Evolutionary conservation across 176 grass and related monocot genomes (phyloP).

Genomic region (Ensete glaucum): DNA sequence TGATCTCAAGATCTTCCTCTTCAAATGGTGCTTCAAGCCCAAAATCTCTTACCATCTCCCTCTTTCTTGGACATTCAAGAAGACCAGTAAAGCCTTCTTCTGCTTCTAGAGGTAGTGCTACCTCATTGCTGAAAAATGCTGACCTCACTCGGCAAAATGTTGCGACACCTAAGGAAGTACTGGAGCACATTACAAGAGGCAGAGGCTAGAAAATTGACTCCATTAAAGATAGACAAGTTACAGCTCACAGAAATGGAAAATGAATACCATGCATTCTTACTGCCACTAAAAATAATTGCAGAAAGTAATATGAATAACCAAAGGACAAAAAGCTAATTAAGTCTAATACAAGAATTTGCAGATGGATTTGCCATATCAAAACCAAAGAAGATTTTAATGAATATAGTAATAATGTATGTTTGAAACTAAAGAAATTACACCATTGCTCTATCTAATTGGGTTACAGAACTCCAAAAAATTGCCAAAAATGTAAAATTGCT

Average conservation of each 20-base stretch:
- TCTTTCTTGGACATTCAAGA: slow-evolving; percentile 39
- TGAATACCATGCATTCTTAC: background rate
- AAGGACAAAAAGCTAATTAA: no score
- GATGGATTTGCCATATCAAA: no score
- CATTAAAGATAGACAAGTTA: background rate
- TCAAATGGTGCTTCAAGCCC: slow-evolving; percentile 31
- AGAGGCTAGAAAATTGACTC: background rate
- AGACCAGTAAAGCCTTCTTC: slow-evolving; percentile 88
- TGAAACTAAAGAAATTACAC: no score
- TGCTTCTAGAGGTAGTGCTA: slow-evolving; percentile 68
- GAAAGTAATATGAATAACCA: no score
- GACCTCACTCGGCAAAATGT: slow-evolving; percentile 85
- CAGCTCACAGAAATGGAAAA: background rate
- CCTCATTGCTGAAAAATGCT: slow-evolving; percentile 70
- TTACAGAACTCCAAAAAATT: no score
- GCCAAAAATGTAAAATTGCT: no score
- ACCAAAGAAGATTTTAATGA: no score
- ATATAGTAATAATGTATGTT: no score
- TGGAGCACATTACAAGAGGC: background rate
- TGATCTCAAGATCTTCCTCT: slow-evolving; percentile 51
- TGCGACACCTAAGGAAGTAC: slow-evolving; percentile 54
- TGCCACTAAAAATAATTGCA: background rate
- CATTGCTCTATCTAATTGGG: no score
- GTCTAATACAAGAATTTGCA: no score
- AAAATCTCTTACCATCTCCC: slow-evolving; percentile 37